Percentiles rank a stretch among this genome's conserved stretches.
phyloP scores from a whole-genome alignment of 2,329 filamentous ascomycete genomes.

The Sclerotinia minor region DNA sequence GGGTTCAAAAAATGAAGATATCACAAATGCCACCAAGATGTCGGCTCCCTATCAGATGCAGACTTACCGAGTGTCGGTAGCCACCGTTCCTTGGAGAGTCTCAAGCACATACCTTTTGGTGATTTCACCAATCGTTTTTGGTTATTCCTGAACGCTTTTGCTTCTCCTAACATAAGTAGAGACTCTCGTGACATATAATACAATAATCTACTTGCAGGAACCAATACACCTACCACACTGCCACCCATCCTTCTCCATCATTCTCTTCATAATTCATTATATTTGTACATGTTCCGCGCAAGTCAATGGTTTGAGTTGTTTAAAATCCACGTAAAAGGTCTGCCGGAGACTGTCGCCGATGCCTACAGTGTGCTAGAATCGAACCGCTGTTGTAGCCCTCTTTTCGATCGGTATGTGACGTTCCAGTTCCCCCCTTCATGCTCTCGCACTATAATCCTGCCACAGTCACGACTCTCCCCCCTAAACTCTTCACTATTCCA shows the following conservation, averaged over 20 bases:
- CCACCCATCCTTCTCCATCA: neutral
- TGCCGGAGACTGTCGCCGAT: neutral
- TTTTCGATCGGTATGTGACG: neutral
- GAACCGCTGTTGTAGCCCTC: neutral
- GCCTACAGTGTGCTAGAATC: neutral
- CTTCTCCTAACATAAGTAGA: too few species aligned
- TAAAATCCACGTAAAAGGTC: neutral
- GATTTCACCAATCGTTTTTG: neutral
- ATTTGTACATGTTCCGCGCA: neutral
- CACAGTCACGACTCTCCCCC: conserved; percentile 30
- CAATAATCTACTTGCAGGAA: neutral
- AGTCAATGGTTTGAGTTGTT: neutral
- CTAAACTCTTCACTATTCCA: conserved; percentile 45
- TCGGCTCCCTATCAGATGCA: neutral
- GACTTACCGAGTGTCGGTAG: neutral
- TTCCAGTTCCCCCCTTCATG: too few species aligned
- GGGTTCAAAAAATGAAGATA: neutral
- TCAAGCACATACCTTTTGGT: neutral
- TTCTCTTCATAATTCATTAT: conserved; percentile 6
- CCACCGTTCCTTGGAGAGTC: neutral
- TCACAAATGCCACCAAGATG: neutral
- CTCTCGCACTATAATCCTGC: neutral
- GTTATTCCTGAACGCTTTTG: neutral
- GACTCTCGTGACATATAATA: neutral
- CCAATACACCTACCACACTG: neutral